Percentiles rank a stretch among this genome's conserved stretches.
phyloP scores from a whole-genome alignment of 1,284 basidiomycete species.

The Thelephora terrestris region DNA sequence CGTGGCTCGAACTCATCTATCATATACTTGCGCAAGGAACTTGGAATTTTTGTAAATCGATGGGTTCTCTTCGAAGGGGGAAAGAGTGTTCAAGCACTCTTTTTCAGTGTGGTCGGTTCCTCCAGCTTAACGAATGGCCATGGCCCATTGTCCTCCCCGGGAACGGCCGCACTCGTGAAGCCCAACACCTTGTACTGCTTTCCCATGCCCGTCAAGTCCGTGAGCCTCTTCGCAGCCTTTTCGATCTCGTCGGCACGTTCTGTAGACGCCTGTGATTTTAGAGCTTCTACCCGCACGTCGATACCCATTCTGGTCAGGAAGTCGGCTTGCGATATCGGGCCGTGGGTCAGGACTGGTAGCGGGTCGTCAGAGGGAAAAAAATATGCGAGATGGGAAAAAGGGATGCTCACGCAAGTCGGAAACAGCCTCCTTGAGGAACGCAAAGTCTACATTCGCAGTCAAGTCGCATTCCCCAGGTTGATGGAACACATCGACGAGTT shows the following conservation, averaged over 20 bases:
- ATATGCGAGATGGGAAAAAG: too few species aligned
- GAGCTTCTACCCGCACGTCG: slow-evolving; percentile 36
- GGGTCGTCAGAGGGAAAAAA: slow-evolving; percentile 1
- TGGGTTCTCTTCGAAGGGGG: too few species aligned
- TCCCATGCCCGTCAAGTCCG: slow-evolving; percentile 58
- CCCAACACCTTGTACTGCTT: slow-evolving; percentile 55
- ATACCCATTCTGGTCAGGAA: slow-evolving; percentile 57
- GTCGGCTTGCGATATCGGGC: slow-evolving; percentile 46
- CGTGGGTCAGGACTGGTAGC: slow-evolving; percentile 21
- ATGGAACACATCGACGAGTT: slow-evolving; percentile 79
- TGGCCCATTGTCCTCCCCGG: slow-evolving; percentile 9
- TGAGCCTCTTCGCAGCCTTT: slow-evolving; percentile 41
- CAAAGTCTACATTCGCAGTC: slow-evolving; percentile 95
- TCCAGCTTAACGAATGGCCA: slow-evolving; percentile 23
- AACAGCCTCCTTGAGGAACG: slow-evolving; percentile 75
- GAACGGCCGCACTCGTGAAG: slow-evolving; percentile 24
- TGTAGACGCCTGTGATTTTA: slow-evolving; percentile 36
- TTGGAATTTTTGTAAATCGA: too few species aligned
- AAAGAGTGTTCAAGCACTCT: too few species aligned
- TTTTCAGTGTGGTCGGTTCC: too few species aligned
- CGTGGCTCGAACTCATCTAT: too few species aligned
- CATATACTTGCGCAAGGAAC: too few species aligned
- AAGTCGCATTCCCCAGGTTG: slow-evolving; percentile 85
- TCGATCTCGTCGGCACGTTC: slow-evolving; percentile 34
- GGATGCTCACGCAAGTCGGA: slow-evolving; percentile 42